Evolutionary conservation across 495 filamentous ascomycete genomes (phyloP), one percentile per base, ranked within the genome.

Genomic region (Apodospora peruviana): DNA sequence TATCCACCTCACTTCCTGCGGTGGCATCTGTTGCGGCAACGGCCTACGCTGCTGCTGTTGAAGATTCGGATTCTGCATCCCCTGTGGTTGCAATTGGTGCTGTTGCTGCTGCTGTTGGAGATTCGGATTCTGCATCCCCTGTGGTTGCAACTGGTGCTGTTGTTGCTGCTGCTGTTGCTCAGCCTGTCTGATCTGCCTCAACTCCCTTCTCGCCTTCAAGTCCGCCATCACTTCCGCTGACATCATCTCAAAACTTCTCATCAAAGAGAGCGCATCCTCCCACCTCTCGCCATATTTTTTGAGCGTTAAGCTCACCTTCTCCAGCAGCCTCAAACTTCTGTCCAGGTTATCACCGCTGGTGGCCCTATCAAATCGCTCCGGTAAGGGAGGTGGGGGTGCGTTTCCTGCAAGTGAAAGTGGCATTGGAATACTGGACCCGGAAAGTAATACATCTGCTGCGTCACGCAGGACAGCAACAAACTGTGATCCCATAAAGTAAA

Each of bases 401-500:
- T 63, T 60, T 14, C 67, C 70, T 1, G 62, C 52, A 3, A 34
- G 27, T 8, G 48, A 22, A 10, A 55, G 61, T 7, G 66, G 55
- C 7, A 63, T 49, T 1, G 70, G 68, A 0, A 58, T 44, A 4
- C 54, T 57, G 14, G 60, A 43, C 9, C 63, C 65, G 0, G 68
- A 60, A 10, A 79, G 60, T 0, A 79, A 62, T 38, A 69, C 41
- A 24, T 84, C 76, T 40, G 74, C 69, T 22, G 75, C 74, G 37
- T 80, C 77, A 18, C 69, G 67, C 2, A 90, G 68, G 3, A 87
- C 80, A 16, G 83, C 81, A 21, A 87, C 68, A 47, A 89, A 79
- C 55, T 87, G 85, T 18, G 77, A 76, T 1, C 81, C 86, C 50
- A 87, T 79, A 66, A 86, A 88, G 53, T 82, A 88, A 5, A 83